phyloP scores from a whole-genome alignment of 441 rosid species.

The Mallotus japonicus region DNA sequence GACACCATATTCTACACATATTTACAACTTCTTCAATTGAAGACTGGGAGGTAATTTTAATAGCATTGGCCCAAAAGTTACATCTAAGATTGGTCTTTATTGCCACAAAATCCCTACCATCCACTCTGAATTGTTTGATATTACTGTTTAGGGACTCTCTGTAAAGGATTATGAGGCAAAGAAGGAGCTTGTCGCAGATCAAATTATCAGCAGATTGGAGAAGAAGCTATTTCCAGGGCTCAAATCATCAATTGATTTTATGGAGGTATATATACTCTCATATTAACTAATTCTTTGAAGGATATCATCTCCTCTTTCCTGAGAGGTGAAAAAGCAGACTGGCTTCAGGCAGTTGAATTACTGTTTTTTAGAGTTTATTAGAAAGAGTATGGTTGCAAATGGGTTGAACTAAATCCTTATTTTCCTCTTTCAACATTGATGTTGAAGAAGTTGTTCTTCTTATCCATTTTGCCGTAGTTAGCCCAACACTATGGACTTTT shows the following conservation, averaged over 20 bases:
- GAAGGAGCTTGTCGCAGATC: conserved; percentile 65
- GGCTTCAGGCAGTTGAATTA: neutral
- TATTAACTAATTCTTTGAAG: neutral
- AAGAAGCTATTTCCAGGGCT: conserved; percentile 82
- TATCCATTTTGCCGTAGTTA: neutral
- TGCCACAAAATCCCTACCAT: neutral
- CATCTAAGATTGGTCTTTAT: neutral
- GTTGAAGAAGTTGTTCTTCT: neutral
- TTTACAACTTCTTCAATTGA: conserved; percentile 85
- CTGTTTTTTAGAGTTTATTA: neutral
- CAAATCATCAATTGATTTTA: conserved; percentile 64
- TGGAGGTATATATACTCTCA: conserved; percentile 58
- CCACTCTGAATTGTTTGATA: conserved; percentile 13
- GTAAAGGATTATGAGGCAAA: conserved; percentile 72
- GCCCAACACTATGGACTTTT: neutral
- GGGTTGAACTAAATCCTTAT: conserved; percentile 1
- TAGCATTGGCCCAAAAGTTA: conserved; percentile 6
- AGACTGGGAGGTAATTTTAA: conserved; percentile 73
- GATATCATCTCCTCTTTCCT: neutral
- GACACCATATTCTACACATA: conserved; percentile 84
- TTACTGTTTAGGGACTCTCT: conserved; percentile 61
- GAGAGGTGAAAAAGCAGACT: neutral
- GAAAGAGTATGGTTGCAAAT: neutral
- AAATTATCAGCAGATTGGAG: conserved; percentile 76
- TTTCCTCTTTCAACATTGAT: neutral